Base-by-base conservation (phyloP, 148 eudicot genomes). In the Nyssa sinensis region DNA sequence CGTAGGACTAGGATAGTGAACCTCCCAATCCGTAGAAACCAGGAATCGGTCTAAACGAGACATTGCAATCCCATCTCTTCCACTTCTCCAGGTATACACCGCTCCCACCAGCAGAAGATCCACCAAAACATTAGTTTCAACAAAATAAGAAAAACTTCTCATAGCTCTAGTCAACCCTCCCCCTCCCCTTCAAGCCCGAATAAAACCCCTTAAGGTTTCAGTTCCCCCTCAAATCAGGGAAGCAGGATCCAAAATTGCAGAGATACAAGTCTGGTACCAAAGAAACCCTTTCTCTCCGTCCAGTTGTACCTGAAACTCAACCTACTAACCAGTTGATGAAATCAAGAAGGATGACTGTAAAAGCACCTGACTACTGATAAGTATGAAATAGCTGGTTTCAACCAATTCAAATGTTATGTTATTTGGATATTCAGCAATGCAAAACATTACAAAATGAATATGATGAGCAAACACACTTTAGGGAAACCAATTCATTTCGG, bases 251-350 rank as follows among this genome's bases (percentile, higher is more conserved):
- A 47, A 29, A 62, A 29, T 30, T 72, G 75, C 75, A 29, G 41
- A n/a, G 34, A n/a, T 29, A 37, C 35, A 72, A 12, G 37, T 62
- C 65, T 35, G 21, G 51, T 60, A 57, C 29, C 17, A 62, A 28
- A 44, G 67, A 41, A 14, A 58, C 33, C 31, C 62, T 37, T 41
- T 27, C 14, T 34, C 3, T 28, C 33, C 28, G 16, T 37, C 65
- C 75, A 72, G 75, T n/a, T n/a, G n/a, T 62, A 39, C 60, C 58
- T 41, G 59, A 72, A 72, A 62, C 62, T 41, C 30, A 29, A 72
- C 59, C 75, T 62, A 28, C 21, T 29, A n/a, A 41, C 67, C 67
- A 72, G 67, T 51, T 6, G 37, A 62, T 39, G 66, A 72, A 72
- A 19, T 39, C 28, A 58, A 44, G 1, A 34, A 72, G 0, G 21